Conservation (phyloP, 2,329 filamentous ascomycete species). For the Aureobasidium namibiae region DNA sequence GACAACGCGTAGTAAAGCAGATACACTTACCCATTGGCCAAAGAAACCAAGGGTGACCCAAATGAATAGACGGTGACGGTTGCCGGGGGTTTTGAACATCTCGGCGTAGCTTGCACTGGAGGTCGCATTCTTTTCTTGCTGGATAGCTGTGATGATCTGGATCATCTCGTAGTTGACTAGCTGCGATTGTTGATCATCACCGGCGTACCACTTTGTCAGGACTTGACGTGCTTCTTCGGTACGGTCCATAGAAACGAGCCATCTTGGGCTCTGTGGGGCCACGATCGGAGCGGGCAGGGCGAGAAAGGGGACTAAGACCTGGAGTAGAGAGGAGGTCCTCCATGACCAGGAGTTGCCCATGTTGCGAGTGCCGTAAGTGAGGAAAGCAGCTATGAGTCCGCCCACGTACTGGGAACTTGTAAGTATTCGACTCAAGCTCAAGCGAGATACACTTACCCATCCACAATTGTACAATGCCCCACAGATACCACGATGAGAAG, state of each 20-base stretch:
- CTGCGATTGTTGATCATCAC: slow-evolving; percentile 25
- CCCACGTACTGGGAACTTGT: slow-evolving; percentile 12
- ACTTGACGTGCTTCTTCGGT: slow-evolving; percentile 48
- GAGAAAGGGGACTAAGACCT: slow-evolving; percentile 19
- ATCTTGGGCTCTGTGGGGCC: slow-evolving; percentile 50
- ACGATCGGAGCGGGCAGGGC: slow-evolving; percentile 17
- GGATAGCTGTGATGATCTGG: slow-evolving; percentile 24
- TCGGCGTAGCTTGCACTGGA: slow-evolving; percentile 15
- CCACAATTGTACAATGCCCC: not conserved
- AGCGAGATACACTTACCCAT: slow-evolving; percentile 18
- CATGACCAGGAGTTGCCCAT: slow-evolving; percentile 19
- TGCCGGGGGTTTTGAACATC: slow-evolving; percentile 20
- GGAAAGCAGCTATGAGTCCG: slow-evolving; percentile 33
- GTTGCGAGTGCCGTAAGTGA: slow-evolving; percentile 23
- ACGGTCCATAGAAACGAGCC: slow-evolving; percentile 48
- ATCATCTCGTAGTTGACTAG: slow-evolving; percentile 28
- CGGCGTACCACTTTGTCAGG: slow-evolving; percentile 52
- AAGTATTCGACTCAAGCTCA: not conserved
- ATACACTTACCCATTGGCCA: slow-evolving; percentile 26
- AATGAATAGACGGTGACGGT: slow-evolving; percentile 33
- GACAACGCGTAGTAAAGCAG: too few species aligned
- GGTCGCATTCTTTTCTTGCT: slow-evolving; percentile 42
- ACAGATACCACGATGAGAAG: not conserved
- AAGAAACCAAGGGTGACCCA: slow-evolving; percentile 29
- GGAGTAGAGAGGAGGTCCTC: slow-evolving; percentile 21